Evolutionary conservation across 805 yeast genomes (phyloP), one percentile per base, ranked within the genome.

Genomic region (Maudiozyma turicensis): DNA sequence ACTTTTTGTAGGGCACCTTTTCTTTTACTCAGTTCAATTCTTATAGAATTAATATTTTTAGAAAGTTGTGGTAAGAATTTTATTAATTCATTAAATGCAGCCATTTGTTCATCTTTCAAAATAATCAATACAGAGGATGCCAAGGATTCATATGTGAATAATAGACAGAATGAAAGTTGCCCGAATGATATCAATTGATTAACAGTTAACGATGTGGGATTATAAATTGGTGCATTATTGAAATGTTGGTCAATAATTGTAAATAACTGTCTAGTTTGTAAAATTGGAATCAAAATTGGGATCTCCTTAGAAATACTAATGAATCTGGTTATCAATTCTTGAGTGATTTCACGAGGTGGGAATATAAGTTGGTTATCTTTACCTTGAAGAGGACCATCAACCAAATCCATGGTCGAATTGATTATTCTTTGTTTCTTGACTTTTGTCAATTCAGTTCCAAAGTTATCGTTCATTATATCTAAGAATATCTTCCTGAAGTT

Each of bases 101-200:
- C 45, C 42, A 55, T 32, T 45, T 56, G 56, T 9, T 59, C 63
- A 31, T 55, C 58, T 41, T 57, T 60, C 28, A 63, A 48, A 10
- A 60, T 54, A n/a, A 63, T 58, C 35, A 63, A 48, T 4, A 63
- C 67, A 3, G 64, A 55, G 2, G 65, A 61, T 2, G 60, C 50
- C 43, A 61, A 48, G 1, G 64, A 50, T 43, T 63, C 64, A 45
- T 54, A 61, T 9, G 61, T 50, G 29, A 61, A 48, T 40, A 63
- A 44, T 26, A 61, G 45, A 44, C 58, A 54, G 41, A 63, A 44
- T 2, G 63, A 47, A 13, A 57, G 46, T 10, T 50, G 43, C 9
- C 64, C 64, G 32, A 55, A 48, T 2, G 52, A 54, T 20, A 59
- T 45, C 26, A 63, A 39, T 47, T 61, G 59, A 9, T 51, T 56